These are phyloP conservation scores for Friedmanniomyces endolithicus DNA, from an alignment of 495 filamentous ascomycete species.

Conservation along the genomic window DNA sequence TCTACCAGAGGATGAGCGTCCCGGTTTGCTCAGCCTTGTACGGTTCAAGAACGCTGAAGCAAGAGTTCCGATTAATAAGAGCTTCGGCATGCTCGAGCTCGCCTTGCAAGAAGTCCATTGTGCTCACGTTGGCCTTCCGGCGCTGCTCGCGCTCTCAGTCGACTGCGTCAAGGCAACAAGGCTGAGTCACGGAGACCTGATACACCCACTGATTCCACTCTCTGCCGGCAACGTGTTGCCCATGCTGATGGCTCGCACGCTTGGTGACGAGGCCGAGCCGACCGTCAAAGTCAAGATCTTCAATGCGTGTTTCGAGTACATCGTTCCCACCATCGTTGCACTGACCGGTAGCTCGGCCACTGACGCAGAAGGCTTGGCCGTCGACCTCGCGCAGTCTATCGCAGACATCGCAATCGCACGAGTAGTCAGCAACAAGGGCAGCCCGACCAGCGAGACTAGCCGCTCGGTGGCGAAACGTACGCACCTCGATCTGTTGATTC, in stretches of 20 bases:
- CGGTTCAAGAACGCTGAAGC: slow-evolving; percentile 51
- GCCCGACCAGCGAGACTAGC: slow-evolving; percentile 18
- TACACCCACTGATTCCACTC: slow-evolving; percentile 40
- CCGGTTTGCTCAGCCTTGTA: slow-evolving; percentile 67
- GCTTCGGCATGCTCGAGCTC: slow-evolving; percentile 51
- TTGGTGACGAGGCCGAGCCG: slow-evolving; percentile 89
- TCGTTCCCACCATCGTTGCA: slow-evolving; percentile 66
- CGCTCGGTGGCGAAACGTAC: slow-evolving; percentile 35
- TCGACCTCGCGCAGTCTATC: slow-evolving; percentile 67
- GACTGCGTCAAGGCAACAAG: slow-evolving; percentile 45
- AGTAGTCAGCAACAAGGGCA: slow-evolving; percentile 5
- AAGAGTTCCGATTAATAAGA: slow-evolving; percentile 43
- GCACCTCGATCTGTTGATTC: slow-evolving; percentile 59
- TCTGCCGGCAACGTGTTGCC: slow-evolving; percentile 33
- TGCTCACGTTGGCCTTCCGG: slow-evolving; percentile 75
- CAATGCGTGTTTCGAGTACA: slow-evolving; percentile 73
- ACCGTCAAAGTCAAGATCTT: slow-evolving; percentile 75
- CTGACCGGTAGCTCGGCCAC: slow-evolving; percentile 55
- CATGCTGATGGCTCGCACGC: slow-evolving; percentile 67
- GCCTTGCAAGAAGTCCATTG: slow-evolving; percentile 50
- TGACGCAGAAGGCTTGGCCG: slow-evolving; percentile 59
- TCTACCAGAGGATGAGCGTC: slow-evolving; percentile 87
- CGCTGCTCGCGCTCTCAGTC: slow-evolving; percentile 63
- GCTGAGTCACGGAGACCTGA: slow-evolving; percentile 56
- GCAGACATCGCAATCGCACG: slow-evolving; percentile 36